Evolutionary conservation across 495 filamentous ascomycete species (phyloP), one percentile per base, ranked within the genome.

Genomic region (Bryoglossum gracile): DNA sequence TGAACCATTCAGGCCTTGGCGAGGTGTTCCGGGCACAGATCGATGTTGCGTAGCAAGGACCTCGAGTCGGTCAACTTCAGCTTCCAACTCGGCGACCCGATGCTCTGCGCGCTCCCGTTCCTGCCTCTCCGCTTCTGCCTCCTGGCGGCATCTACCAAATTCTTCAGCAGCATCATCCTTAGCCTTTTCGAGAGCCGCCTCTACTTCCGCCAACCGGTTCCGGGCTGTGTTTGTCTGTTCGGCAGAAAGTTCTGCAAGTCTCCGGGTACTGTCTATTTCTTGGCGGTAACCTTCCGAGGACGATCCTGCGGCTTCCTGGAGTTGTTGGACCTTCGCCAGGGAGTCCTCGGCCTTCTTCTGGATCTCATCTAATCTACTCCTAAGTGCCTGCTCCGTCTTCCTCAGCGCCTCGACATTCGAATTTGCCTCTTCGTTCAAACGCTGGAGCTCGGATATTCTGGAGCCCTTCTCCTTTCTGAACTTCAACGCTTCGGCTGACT

Each of bases 391-490:
- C 62, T 95, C 87, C 35, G 78, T 88, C 14, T 84, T 80, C 49
- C 82, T 80, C 3, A 92, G 72, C 8, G 83, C 80, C 43, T 94
- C 87, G 35, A 90, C 74, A 8, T 68, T 84, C 8, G 81, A 79
- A 51, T 71, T 80, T 21, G 84, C 78, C 54, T 97, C 91, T 47
- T 96, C 91, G 54, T 90, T 86, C 41, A 84, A 77, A 13, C 87
- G 85, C 61, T 96, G 87, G 23, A 99, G 78, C 59, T 91, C 85
- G 9, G 87, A 70, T 55, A 96, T 84, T 16, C 86, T 82, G 0
- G 86, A 78, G 55, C 82, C 81, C 73, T 96, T 97, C 62, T 99
- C 92, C 57, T 95, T 97, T 47, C 94, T 81, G 70, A 85, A 94
- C 54, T 90, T 95, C 49, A 88, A 75, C 37, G 86, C 78, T 57